Base-by-base conservation (phyloP, 257 asterid species). In the Leonotis leonurus region DNA sequence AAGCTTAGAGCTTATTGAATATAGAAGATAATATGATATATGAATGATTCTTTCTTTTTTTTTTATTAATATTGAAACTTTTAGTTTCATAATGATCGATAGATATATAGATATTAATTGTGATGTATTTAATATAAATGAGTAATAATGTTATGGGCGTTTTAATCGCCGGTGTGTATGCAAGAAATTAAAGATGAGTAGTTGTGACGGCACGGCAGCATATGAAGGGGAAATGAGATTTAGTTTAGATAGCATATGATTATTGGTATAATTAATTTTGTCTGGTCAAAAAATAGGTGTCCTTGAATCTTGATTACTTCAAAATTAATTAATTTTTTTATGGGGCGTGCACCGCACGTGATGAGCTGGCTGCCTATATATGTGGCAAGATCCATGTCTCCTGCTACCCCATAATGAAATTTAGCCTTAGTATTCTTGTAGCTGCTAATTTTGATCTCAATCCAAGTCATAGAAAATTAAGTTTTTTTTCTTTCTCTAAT, bases 151-250 rank as follows among this genome's bases (percentile, higher is more conserved):
- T 13, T 45, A 25, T 53, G 70, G 56, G 29, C 48, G 26, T 13
- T 40, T 51, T 52, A 20, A 41, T 53, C 35, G 40, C 12, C 7
- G 35, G 7, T 44, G 26, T 26, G 39, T 64, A 14, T 43, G 75
- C 57, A 45, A 65, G 64, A 68, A 67, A 53, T 29, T 46, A 50
- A 69, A 69, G 39, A 73, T 73, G 85, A 83, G 88, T 79, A 63
- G 80, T n/a, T 74, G 91, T 36, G 73, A 86, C 87, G 95, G 90
- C 90, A 86, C 88, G 88, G 85, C 81, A 73, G 30, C 64, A 20
- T 62, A 57, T 35, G 41, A 52, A 27, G 62, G 60, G n/a, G 57
- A 67, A 71, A 62, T 40, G 64, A 22, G 25, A 14, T 41, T n/a
- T n/a, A 32, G 58, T 60, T 68, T 64, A 56, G 75, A 45, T 44